Evolutionary conservation across 2,329 filamentous ascomycete species (phyloP), one percentile per base, ranked within the genome.

Genomic region (Apiospora marii): DNA sequence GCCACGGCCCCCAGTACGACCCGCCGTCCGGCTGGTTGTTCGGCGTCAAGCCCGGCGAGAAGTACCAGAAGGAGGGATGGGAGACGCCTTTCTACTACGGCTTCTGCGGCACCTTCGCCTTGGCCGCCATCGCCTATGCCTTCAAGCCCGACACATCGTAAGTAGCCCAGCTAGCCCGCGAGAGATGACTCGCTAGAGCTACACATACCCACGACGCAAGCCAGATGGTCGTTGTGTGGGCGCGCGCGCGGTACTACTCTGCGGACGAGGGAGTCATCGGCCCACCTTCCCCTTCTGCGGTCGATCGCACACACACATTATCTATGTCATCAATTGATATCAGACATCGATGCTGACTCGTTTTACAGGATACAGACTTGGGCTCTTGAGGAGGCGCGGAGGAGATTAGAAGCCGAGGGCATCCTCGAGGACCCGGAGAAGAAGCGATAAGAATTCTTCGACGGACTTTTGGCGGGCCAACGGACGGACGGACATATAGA

Each of bases 131-230:
- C 76, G 94, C 93, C 76, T 94, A 98, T 85, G 94, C 94, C 75
- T 98, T 96, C 83, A 98, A 98, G 91, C 96, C 96, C 70, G 96
- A 99, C 88, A 98, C 96, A 75, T 97, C 94, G 96, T 99, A 89
- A 87, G 95, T 94, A 74, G 69, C 68, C 27, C 41, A 43, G 12
- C 68, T 27, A 61, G 61, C 61, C 64, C 67, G 61, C 37, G 67
- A 68, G 70, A 46, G 72, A 70, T 22, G 12, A 7, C 24, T 53
- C 51, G 51, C 51, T 30, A 24, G 13, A 14, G 4, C n/a, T 24
- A 58, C 4, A 34, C 22, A 61, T 27, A 19, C 53, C 53, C 49
- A 5, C 24, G 24, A 24, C 49, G 14, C 49, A 27, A 30, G 24
- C 12, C 49, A 53, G 49, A 2, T 1, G 16, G 30, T 41, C 34